phyloP scores from a whole-genome alignment of 2,329 filamentous ascomycete species.

The Pezicula carpinea region DNA sequence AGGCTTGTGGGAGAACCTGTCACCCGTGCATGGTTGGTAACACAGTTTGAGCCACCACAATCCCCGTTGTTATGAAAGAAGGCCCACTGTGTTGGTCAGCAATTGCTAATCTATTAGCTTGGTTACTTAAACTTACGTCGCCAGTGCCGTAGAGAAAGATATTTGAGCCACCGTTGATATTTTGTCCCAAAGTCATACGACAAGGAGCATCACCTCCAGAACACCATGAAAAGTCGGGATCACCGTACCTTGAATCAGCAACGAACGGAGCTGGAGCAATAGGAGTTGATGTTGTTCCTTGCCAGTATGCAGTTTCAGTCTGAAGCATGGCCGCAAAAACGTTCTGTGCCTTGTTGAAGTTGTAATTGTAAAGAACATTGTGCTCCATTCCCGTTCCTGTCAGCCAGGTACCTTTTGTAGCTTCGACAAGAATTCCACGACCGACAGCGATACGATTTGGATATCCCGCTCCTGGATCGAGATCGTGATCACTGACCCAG shows the following conservation, averaged over 20 bases:
- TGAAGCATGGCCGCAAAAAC: slow-evolving; percentile 62
- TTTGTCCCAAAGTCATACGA: slow-evolving; percentile 22
- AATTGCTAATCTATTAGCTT: no score
- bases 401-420: slow-evolving; percentile 46
- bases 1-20: neutral
- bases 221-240: slow-evolving; percentile 28
- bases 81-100: slow-evolving; percentile 31
- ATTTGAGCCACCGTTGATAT: slow-evolving; percentile 20
- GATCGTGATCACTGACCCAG: slow-evolving; percentile 25
- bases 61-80: slow-evolving; percentile 29
- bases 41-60: neutral
- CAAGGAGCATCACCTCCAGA: slow-evolving; percentile 22
- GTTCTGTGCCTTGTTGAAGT: slow-evolving; percentile 50
- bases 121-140: no score
- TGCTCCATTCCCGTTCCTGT: slow-evolving; percentile 48
- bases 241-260: slow-evolving; percentile 20
- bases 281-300: slow-evolving; percentile 34
- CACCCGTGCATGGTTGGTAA: neutral
- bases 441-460: slow-evolving; percentile 38
- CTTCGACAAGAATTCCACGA: slow-evolving; percentile 42
- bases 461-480: slow-evolving; percentile 2
- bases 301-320: slow-evolving; percentile 68
- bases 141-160: slow-evolving; percentile 29
- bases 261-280: slow-evolving; percentile 36
- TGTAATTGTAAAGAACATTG: slow-evolving; percentile 47